Conservation (phyloP, 208 protist species). For the Strigomonas culicis region DNA sequence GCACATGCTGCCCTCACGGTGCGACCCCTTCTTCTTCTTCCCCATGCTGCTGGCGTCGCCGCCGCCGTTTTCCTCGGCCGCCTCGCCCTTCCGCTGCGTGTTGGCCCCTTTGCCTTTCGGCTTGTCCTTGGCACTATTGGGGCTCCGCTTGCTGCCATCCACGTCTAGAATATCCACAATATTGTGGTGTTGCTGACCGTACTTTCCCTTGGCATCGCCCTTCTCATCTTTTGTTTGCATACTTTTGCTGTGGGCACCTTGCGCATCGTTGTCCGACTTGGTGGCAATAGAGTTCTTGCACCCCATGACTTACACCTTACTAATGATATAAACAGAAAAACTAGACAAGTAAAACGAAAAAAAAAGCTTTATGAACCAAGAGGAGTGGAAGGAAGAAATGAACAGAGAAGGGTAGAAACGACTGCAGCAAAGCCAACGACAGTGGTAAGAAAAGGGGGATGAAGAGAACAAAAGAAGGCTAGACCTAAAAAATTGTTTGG, state of each 20-base stretch:
- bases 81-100: not conserved
- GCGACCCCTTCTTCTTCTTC: not conserved
- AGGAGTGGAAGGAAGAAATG: constrained; percentile 5
- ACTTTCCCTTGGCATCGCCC: not conserved
- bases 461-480: not conserved
- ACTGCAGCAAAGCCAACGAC: not conserved
- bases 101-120: not conserved
- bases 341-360: not conserved
- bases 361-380: not conserved
- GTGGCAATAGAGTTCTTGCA: not conserved
- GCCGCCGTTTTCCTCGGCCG: not conserved
- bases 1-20: not conserved
- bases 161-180: not conserved
- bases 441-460: not conserved
- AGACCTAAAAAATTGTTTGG: not conserved
- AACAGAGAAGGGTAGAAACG: not conserved
- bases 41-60: not conserved
- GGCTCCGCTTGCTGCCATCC: too few species aligned
- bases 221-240: constrained; percentile 12
- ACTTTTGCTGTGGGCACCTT: too few species aligned
- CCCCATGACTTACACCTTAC: not conserved
- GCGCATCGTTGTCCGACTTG: too few species aligned
- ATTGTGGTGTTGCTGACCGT: not conserved
- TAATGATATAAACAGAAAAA: not conserved
- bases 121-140: not conserved